These are phyloP conservation scores for Fusarium neocosmosporiellum DNA, from an alignment of 2,329 filamentous ascomycete species.

Conservation along the genomic window DNA sequence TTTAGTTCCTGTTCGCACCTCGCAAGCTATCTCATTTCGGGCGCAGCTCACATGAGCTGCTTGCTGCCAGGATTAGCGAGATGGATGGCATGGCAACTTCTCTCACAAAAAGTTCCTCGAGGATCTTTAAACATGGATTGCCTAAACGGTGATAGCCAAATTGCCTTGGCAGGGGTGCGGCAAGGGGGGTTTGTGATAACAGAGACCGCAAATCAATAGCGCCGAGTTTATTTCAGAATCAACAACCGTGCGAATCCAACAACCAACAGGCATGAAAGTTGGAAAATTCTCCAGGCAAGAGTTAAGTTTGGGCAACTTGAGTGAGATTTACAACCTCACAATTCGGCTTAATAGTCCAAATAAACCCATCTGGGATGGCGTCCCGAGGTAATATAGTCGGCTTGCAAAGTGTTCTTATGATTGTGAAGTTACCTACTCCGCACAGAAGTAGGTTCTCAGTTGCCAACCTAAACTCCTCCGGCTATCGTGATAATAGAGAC, in stretches of 20 bases:
- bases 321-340: neutral
- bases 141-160: neutral
- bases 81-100: neutral
- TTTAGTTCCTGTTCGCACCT: neutral
- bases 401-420: neutral
- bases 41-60: neutral
- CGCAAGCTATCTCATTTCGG: constrained; percentile 3
- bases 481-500: neutral
- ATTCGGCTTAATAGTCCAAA: neutral
- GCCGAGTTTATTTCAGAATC: neutral
- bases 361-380: neutral
- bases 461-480: neutral
- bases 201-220: neutral
- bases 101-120: neutral
- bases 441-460: neutral
- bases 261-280: neutral
- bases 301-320: neutral
- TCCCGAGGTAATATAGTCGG: neutral
- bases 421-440: neutral
- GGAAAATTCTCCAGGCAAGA: neutral
- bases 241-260: neutral
- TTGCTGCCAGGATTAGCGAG: neutral
- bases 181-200: neutral
- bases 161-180: neutral
- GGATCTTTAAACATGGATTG: neutral